Evolutionary conservation across 129 eudicot genomes (phyloP).

Genomic region (Chrysanthemum lavandulifolium): DNA sequence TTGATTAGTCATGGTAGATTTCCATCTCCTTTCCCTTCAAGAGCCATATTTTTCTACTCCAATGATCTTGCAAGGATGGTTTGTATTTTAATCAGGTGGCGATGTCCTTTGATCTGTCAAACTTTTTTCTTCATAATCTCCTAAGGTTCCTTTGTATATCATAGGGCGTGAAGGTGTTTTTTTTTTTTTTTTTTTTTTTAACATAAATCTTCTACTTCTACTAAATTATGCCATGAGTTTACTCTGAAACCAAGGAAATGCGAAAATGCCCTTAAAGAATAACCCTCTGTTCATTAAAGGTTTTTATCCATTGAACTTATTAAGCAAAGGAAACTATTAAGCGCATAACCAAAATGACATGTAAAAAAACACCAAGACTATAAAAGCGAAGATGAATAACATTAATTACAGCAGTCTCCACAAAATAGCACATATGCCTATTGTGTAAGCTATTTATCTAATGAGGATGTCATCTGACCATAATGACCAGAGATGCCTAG

Average conservation of each 20-base stretch:
- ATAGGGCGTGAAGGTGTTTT: no score
- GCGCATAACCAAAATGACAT: background rate
- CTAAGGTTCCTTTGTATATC: no score
- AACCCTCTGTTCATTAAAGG: background rate
- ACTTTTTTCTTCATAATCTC: no score
- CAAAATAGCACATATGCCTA: no score
- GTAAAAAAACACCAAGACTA: background rate
- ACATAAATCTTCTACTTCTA: background rate
- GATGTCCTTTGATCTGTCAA: no score
- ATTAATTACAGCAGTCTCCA: background rate
- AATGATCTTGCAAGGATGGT: no score
- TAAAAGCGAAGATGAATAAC: conserved; percentile 3
- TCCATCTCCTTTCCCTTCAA: no score
- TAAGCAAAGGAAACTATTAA: background rate
- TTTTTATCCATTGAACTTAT: background rate
- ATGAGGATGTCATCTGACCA: no score
- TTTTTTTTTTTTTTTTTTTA: background rate
- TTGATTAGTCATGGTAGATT: no score
- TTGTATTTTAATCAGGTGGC: no score
- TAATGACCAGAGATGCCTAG: conserved; percentile 9
- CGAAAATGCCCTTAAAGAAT: background rate
- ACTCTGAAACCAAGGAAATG: background rate
- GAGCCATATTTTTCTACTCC: no score
- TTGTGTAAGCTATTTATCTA: no score
- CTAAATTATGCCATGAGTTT: background rate